Evolutionary conservation across 2,329 filamentous ascomycete genomes (phyloP).

Genomic region (Talaromyces piceae): DNA sequence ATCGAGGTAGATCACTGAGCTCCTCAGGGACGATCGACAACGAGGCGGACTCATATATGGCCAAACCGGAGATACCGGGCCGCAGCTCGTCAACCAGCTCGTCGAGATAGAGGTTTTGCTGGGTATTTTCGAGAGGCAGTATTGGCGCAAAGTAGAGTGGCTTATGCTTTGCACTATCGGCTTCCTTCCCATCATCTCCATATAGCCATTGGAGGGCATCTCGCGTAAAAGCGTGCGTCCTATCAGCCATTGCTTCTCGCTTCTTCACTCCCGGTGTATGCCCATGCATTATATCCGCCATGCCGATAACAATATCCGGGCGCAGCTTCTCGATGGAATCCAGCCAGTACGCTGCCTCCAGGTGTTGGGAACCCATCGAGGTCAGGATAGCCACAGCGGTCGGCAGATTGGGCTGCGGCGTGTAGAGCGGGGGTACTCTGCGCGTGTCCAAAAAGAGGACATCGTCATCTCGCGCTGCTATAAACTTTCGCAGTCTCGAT

Average conservation of each 20-base stretch:
- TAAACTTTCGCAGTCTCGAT: constrained; percentile 67
- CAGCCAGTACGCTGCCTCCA: constrained; percentile 63
- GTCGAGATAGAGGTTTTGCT: constrained; percentile 74
- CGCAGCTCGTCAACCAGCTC: constrained; percentile 59
- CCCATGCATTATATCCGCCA: constrained; percentile 65
- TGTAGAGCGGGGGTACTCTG: constrained; percentile 65
- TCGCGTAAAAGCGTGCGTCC: constrained; percentile 75
- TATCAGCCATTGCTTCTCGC: constrained; percentile 72
- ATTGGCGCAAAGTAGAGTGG: constrained; percentile 58
- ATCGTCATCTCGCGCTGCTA: constrained; percentile 58
- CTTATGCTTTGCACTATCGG: constrained; percentile 18
- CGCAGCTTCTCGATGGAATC: constrained; percentile 56
- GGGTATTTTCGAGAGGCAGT: constrained; percentile 64
- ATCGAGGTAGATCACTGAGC: constrained; percentile 58
- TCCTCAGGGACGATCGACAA: constrained; percentile 58
- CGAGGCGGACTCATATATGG: constrained; percentile 67
- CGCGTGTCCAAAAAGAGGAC: constrained; percentile 69
- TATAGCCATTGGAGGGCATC: constrained; percentile 51
- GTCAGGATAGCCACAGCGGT: constrained; percentile 71
- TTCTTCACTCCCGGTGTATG: constrained; percentile 60
- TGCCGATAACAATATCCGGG: constrained; percentile 72
- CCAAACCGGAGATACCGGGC: constrained; percentile 58
- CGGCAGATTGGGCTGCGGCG: constrained; percentile 61
- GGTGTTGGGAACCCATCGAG: constrained; percentile 71
- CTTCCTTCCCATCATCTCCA: constrained; percentile 23